These are phyloP conservation scores for Ceratopteris richardii DNA, from an alignment of 75 land plant species.

Conservation along the genomic window DNA sequence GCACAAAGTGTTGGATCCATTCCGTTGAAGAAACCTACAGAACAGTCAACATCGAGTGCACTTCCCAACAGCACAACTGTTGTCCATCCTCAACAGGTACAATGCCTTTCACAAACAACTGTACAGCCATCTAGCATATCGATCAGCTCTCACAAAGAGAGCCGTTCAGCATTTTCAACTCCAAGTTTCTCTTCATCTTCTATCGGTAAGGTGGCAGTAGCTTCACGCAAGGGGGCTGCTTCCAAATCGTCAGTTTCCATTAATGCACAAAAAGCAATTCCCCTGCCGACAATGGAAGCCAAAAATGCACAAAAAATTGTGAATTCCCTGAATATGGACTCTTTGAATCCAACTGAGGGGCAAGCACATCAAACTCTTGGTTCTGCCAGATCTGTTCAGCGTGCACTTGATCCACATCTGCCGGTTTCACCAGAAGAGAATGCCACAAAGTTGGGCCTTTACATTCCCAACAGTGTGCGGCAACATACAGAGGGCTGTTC, in stretches of 20 bases:
- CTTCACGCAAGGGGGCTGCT: neutral
- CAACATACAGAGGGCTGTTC: neutral
- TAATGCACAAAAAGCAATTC: neutral
- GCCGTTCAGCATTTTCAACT: constrained; percentile 5
- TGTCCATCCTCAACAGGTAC: neutral
- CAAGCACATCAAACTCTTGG: too few relatives aligned
- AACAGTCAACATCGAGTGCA: neutral
- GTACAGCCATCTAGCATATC: neutral
- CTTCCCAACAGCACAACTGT: neutral
- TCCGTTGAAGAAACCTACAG: neutral
- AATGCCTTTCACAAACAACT: neutral
- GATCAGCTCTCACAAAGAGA: constrained; percentile 1
- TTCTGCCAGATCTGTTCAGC: neutral
- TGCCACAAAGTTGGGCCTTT: neutral
- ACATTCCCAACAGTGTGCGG: neutral
- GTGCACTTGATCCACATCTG: neutral
- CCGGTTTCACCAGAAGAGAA: neutral
- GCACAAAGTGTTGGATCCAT: neutral
- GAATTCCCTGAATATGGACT: too few relatives aligned
- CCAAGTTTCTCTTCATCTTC: constrained; percentile 6
- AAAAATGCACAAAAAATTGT: neutral
- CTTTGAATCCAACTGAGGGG: too few relatives aligned
- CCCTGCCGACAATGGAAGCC: neutral
- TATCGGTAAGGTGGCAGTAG: constrained; percentile 1
- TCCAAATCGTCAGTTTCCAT: neutral